These are phyloP conservation scores for Ophiostoma piceae DNA, from an alignment of 2,329 filamentous ascomycete genomes.

Conservation along the genomic window DNA sequence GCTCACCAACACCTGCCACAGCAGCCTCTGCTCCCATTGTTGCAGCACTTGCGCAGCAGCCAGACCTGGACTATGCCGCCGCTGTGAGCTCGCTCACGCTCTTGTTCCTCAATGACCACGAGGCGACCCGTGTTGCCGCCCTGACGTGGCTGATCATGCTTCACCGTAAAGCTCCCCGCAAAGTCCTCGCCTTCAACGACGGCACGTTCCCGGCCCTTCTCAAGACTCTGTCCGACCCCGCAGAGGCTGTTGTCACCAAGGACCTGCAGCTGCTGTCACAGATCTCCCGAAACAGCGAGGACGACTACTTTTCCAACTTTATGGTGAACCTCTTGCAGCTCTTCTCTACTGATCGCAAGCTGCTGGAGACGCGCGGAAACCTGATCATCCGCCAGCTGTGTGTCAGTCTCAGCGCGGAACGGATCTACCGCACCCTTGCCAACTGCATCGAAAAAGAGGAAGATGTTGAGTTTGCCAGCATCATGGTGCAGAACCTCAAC, in stretches of 20 bases:
- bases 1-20: conserved; percentile 30
- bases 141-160: conserved; percentile 97
- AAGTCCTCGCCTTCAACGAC: conserved; percentile 92
- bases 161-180: conserved; percentile 87
- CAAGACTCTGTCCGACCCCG: conserved; percentile 92
- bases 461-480: conserved; percentile 96
- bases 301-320: conserved; percentile 95
- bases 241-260: conserved; percentile 91
- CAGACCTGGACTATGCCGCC: conserved; percentile 90
- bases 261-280: conserved; percentile 91
- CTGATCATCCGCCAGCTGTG: conserved; percentile 94
- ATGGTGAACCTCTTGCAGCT: conserved; percentile 95
- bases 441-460: conserved; percentile 97
- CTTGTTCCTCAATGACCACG: conserved; percentile 92
- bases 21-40: conserved; percentile 30
- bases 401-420: conserved; percentile 83
- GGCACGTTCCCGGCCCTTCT: conserved; percentile 93
- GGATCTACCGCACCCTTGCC: conserved; percentile 91
- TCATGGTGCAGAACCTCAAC: conserved; percentile 99
- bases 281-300: conserved; percentile 92
- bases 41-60: conserved; percentile 40
- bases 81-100: conserved; percentile 90
- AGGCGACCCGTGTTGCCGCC: conserved; percentile 88
- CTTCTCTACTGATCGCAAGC: conserved; percentile 86
- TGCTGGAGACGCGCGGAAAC: conserved; percentile 89